These are phyloP conservation scores for Cercospora beticola DNA, from an alignment of 2,329 filamentous ascomycete species.

Conservation along the genomic window DNA sequence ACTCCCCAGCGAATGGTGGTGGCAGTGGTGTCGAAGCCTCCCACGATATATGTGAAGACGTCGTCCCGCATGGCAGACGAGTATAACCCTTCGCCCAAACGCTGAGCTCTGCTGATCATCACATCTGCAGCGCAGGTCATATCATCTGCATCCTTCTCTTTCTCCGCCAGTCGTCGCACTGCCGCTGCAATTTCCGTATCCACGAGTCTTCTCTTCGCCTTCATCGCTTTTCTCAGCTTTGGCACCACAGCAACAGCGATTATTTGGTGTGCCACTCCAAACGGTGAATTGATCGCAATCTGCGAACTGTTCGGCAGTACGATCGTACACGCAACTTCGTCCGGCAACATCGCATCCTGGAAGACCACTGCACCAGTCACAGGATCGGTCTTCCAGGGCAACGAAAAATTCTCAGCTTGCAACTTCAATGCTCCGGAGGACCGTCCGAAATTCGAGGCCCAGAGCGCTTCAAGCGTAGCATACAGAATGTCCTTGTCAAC, in stretches of 20 bases:
- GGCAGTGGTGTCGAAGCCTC: slow-evolving; percentile 49
- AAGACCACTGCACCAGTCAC: not conserved
- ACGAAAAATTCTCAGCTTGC: not conserved
- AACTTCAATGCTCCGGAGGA: not conserved
- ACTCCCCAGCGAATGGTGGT: slow-evolving; percentile 45
- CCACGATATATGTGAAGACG: slow-evolving; percentile 39
- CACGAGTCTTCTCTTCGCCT: not conserved
- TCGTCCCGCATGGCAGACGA: slow-evolving; percentile 32
- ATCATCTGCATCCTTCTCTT: not conserved
- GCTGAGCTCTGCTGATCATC: slow-evolving; percentile 10
- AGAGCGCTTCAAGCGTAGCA: slow-evolving; percentile 43
- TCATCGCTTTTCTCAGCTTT: not conserved
- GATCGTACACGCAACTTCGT: not conserved
- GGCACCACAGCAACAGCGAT: not conserved
- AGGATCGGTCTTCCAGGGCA: not conserved
- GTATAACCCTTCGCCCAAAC: slow-evolving; percentile 26
- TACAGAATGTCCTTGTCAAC: slow-evolving; percentile 39
- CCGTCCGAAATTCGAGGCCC: slow-evolving; percentile 36
- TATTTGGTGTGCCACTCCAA: not conserved
- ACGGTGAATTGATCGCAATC: not conserved
- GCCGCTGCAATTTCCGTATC: not conserved
- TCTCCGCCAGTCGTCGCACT: not conserved
- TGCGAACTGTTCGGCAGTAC: not conserved
- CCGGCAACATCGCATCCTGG: not conserved
- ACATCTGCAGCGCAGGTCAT: not conserved